Evolutionary conservation across 768 basidiomycete genomes (phyloP), one percentile per base, ranked within the genome.

Genomic region (Rubroboletus satanas): DNA sequence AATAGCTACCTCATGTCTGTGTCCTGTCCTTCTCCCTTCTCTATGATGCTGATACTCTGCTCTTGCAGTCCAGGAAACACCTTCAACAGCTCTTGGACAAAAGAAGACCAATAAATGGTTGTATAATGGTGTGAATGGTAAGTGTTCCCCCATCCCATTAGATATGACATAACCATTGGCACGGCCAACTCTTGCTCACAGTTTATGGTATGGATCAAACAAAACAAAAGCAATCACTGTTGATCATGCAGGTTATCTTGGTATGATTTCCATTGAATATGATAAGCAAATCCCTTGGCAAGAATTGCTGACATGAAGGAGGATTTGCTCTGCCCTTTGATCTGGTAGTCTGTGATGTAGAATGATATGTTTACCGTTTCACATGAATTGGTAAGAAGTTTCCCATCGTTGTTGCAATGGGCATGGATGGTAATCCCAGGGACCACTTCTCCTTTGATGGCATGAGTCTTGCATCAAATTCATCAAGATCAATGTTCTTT

Each of bases 81-180:
- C 17, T 2, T 9, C 17, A 37, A 37, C 36, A 37, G 36, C 36
- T 37, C 5, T 2, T 2, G 6, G 11, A n/a, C 3, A 4, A 37
- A 37, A 14, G 36, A n/a, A 7, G 36, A 38, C 37, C 37, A 38
- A 38, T 17, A 38, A 11, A 38, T 38, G n/a, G 38, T 0, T 18
- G 4, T 50, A 47, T 76, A 79, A 4, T 58, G 52, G 49, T 81
- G 78, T 0, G 75, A 79, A 0, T 23, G 23, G 28, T 68, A 74
- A 0, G 29, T 35, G 47, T 81, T 75, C 0, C 74, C 75, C 75
- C 74, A 78, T 3, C 73, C 75, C 77, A 79, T 77, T 0, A 80
- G 59, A 43, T 77, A 77, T 0, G 66, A 65, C 0, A 77, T 68
- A 0, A 78, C 72, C 69, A 74, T 71, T 1, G 74, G 73, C 0